These are phyloP conservation scores for Ascochyta pisi DNA, from an alignment of 2,329 filamentous ascomycete genomes.

Conservation along the genomic window DNA sequence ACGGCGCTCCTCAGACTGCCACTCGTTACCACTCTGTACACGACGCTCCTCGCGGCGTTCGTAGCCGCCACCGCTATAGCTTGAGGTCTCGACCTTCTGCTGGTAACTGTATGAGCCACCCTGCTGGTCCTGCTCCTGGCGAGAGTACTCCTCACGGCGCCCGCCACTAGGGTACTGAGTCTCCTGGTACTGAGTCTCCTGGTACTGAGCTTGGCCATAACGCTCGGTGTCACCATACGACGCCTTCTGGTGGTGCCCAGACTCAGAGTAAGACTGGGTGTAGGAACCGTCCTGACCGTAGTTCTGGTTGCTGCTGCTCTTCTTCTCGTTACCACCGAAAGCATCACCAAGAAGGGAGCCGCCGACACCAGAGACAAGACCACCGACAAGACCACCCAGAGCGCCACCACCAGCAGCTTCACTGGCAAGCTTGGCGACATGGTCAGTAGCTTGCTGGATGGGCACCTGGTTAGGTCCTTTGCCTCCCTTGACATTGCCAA, in stretches of 20 bases:
- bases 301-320: constrained; percentile 60
- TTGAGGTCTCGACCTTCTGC: constrained; percentile 63
- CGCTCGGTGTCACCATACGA: constrained; percentile 52
- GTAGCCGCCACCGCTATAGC: constrained; percentile 59
- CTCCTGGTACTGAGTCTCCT: constrained; percentile 65
- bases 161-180: constrained; percentile 66
- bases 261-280: constrained; percentile 67
- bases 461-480: constrained; percentile 51
- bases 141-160: constrained; percentile 65
- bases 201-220: constrained; percentile 68
- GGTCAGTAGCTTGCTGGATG: constrained; percentile 41
- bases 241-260: constrained; percentile 58
- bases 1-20: constrained; percentile 45
- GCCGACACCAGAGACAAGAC: constrained; percentile 65
- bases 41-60: constrained; percentile 65
- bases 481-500: constrained; percentile 41
- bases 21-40: constrained; percentile 55
- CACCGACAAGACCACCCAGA: constrained; percentile 73
- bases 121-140: constrained; percentile 63
- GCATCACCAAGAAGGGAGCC: constrained; percentile 70
- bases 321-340: constrained; percentile 61
- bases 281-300: constrained; percentile 67
- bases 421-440: constrained; percentile 61
- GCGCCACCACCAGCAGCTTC: constrained; percentile 69
- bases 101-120: constrained; percentile 62